Base-by-base conservation (phyloP, 2,329 filamentous ascomycete species). In the Epichloe baconii region DNA sequence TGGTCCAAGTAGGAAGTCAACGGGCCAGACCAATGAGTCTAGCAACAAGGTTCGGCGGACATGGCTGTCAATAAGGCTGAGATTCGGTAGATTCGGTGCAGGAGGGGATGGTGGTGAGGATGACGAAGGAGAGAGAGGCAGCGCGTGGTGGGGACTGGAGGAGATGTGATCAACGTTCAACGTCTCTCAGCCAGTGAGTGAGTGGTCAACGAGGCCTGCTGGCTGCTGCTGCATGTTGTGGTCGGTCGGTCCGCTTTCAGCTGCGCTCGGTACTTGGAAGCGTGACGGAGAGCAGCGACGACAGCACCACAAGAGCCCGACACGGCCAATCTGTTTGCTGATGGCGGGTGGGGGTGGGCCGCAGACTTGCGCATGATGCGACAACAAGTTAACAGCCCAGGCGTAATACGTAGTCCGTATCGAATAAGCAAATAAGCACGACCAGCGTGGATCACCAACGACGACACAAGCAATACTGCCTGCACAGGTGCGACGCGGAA, bases 21-120 rank as follows among this genome's bases (percentile, higher is more conserved):
- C 44, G 52, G 31, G 58, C 59, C 53, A 58, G 58, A 57, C 55
- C 5, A 46, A 45, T 45, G 53, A 31, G 57, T 58, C 58, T 61
- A 61, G 58, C 56, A 58, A 53, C 48, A 50, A 49, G 51, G 52
- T 42, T 38, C 48, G 54, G 50, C 48, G 50, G 58, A 52, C 59
- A 61, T 60, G 48, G 56, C 52, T 51, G 47, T 54, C 50, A 46
- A 46, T 54, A 31, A 45, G 41, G 19, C n/a, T 34, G 26, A 19
- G 14, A 19, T 38, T 41, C 41, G 7, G 6, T 26, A 19, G 14
- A 19, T 38, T 41, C 41, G 7, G 6, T 26, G 23, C 8, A 21
- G 17, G 17, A 46, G 41, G 34, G 49, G 14, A 34, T 21, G 47
- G 36, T 40, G 23, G 17, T 36, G 49, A 48, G 46, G 49, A 47